Base-by-base conservation (phyloP, 192 early-diverging fungal genomes). In the Rhizophlyctis rosea region DNA sequence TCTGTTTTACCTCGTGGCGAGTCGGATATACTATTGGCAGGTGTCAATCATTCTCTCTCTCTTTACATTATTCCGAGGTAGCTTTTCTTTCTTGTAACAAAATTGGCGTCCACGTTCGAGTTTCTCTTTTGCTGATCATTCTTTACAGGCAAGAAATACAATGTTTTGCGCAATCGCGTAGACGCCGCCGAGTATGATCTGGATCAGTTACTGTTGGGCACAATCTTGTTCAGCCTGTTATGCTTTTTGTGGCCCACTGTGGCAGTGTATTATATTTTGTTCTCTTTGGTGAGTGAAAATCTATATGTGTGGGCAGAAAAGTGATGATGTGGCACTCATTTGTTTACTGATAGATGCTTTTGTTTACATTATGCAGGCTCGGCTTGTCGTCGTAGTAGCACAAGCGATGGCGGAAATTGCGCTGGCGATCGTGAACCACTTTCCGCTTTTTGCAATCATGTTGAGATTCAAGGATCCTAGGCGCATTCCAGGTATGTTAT, bases 161-260 rank as follows among this genome's bases (percentile, higher is more conserved):
- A 99, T 61, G 86, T 87, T 3, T 71, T 98, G 21, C 78, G 95
- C n/a, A 87, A 92, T 47, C 84, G 98, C 29, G 90, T 94, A 24
- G 98, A 99, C 72, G 84, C 86, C 7, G 91, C 90, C 55, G 95
- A 95, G 70, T 99, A 94, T 70, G 90, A 87, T 65, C 62, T 98
- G 23, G 98, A 98, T 62, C 98, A 99, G 74, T 77, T 98, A 18
- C 76, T 99, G 11, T 74, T 98, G 9, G 96, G 98, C 0, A 94
- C 98, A 0, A 90, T 96, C 25, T 64, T 98, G 3, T 96, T 99
- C 65, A 92, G 93, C 0, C 67, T 99, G 47, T 76, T 98, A 33
- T 86, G 89, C 3, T 99, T 98, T 67, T 69, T 99, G 25, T 98
- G 95, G 54, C 98, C 98, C 0, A 99, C 98, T 1, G 88, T 96